These are phyloP conservation scores for Monilinia aucupariae DNA, from an alignment of 2,329 filamentous ascomycete species.

Conservation along the genomic window DNA sequence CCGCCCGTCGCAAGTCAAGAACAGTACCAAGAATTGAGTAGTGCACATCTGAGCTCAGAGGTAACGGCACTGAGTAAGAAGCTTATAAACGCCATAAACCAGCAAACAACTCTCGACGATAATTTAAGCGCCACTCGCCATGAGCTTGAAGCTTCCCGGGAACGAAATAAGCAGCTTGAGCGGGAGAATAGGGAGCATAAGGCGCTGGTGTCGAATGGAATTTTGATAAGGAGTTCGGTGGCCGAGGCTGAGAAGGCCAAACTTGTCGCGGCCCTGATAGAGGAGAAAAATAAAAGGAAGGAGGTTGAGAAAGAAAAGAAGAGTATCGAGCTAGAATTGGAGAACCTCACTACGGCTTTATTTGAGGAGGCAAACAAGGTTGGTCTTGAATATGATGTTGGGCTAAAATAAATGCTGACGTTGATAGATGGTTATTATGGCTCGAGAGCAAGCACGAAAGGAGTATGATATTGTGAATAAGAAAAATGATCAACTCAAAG, in stretches of 20 bases:
- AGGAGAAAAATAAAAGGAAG: slow-evolving; percentile 60
- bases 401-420: slow-evolving; percentile 48
- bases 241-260: slow-evolving; percentile 66
- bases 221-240: slow-evolving; percentile 68
- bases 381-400: slow-evolving; percentile 22
- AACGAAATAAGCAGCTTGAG: slow-evolving; percentile 65
- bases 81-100: slow-evolving; percentile 94
- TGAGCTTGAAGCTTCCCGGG: slow-evolving; percentile 69
- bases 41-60: slow-evolving; percentile 54
- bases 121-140: slow-evolving; percentile 74
- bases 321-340: slow-evolving; percentile 85
- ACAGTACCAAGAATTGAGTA: slow-evolving; percentile 52
- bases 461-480: slow-evolving; percentile 77
- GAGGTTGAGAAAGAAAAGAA: slow-evolving; percentile 74
- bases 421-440: slow-evolving; percentile 87
- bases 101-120: slow-evolving; percentile 89
- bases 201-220: slow-evolving; percentile 62
- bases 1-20: slow-evolving; percentile 34
- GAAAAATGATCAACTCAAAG: slow-evolving; percentile 80
- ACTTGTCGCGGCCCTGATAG: slow-evolving; percentile 53
- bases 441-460: slow-evolving; percentile 80
- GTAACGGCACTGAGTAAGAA: slow-evolving; percentile 87
- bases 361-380: slow-evolving; percentile 95
- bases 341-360: slow-evolving; percentile 83
- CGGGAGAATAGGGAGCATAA: slow-evolving; percentile 55